A percentile compares a stretch with the other conserved stretches of the same genome.
phyloP scores from a whole-genome alignment of 2,329 filamentous ascomycete species.

The Pestalotiopsis fici region DNA sequence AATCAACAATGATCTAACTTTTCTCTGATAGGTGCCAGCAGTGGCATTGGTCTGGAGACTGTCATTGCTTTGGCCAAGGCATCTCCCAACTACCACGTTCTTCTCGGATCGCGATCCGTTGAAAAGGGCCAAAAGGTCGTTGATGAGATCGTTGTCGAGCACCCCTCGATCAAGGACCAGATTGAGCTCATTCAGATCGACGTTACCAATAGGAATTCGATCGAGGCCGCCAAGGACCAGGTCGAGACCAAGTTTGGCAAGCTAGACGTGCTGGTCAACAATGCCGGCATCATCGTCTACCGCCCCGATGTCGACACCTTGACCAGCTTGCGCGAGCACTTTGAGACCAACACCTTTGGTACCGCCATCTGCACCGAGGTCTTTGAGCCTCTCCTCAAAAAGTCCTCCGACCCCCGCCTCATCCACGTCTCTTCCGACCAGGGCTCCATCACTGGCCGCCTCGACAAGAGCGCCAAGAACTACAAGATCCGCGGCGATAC shows the following conservation, averaged over 20 bases:
- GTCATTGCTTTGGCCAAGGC: constrained; percentile 33
- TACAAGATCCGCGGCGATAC: constrained; percentile 19
- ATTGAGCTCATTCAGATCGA: constrained; percentile 62
- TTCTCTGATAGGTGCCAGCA: constrained; percentile 40
- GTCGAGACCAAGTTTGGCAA: constrained; percentile 46
- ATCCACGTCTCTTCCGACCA: constrained; percentile 34
- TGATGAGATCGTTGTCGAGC: constrained; percentile 38
- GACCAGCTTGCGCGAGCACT: constrained; percentile 49
- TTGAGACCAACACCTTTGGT: constrained; percentile 44
- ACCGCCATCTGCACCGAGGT: constrained; percentile 27
- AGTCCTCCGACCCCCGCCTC: constrained; percentile 26
- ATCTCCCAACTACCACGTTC: constrained; percentile 37
- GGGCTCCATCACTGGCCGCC: constrained; percentile 29
- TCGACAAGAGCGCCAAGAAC: constrained; percentile 18
- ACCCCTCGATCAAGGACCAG: constrained; percentile 44
- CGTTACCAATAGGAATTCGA: constrained; percentile 58
- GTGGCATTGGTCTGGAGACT: constrained; percentile 47
- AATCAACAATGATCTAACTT: not conserved
- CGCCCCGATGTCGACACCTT: constrained; percentile 48
- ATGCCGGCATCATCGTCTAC: constrained; percentile 45
- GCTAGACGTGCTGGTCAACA: constrained; percentile 61
- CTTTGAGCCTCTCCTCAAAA: constrained; percentile 31
- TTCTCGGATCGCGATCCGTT: constrained; percentile 36
- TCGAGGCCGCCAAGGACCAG: constrained; percentile 52
- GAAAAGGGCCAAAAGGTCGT: constrained; percentile 37